Conservation (phyloP, 257 asterid genomes). For the Verbena officinalis region DNA sequence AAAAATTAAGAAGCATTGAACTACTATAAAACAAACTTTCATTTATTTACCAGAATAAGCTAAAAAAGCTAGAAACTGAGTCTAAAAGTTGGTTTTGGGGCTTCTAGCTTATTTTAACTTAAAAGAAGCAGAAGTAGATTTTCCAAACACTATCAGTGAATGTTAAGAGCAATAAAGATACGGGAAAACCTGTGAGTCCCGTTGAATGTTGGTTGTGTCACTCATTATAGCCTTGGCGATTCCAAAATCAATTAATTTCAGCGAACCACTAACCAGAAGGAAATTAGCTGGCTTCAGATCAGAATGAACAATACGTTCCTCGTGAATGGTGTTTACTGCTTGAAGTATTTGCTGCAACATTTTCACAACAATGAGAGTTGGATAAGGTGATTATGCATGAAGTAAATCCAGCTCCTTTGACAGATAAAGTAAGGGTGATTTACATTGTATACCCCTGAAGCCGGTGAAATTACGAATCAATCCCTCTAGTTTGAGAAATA, state of each 20-base stretch:
- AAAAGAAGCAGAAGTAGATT: no score
- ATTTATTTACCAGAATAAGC: not conserved
- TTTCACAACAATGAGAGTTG: conserved; percentile 22
- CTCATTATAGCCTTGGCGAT: conserved; percentile 97
- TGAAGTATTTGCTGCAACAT: conserved; percentile 85
- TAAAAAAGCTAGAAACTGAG: no score
- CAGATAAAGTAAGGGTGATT: no score
- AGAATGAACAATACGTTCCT: conserved; percentile 95
- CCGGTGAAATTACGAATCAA: no score
- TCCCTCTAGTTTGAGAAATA: no score
- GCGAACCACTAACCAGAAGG: conserved; percentile 92
- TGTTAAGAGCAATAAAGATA: conserved; percentile 14
- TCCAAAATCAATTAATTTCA: conserved; percentile 97
- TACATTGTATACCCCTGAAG: no score
- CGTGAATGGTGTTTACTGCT: conserved; percentile 98
- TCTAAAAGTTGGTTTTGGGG: no score
- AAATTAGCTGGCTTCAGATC: conserved; percentile 99
- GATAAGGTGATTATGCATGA: conserved; percentile 14
- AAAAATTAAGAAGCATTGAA: no score
- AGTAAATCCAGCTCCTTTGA: conserved; percentile 19
- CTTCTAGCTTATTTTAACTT: no score
- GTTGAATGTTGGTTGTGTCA: conserved; percentile 96
- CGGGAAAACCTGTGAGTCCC: conserved; percentile 88
- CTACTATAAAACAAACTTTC: no score
- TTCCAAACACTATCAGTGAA: not conserved